phyloP scores from a whole-genome alignment of 2,329 filamentous ascomycete species.

The Epichloe brachyelytri region DNA sequence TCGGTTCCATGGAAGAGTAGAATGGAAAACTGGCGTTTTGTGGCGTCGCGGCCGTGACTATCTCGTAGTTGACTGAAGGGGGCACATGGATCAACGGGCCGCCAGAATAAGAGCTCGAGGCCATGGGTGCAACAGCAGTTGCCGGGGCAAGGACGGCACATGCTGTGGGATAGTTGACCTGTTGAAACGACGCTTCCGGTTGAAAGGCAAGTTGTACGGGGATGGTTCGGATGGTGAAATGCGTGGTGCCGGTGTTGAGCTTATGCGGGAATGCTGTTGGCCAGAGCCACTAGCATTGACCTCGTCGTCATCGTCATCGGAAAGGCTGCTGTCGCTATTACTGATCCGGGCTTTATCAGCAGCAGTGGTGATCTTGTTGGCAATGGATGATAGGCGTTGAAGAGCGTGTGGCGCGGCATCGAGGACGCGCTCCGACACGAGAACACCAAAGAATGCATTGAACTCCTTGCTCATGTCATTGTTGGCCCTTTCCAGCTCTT shows the following conservation, averaged over 20 bases:
- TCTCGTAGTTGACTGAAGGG: constrained; percentile 26
- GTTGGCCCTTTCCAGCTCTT: constrained; percentile 54
- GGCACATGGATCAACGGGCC: constrained; percentile 6
- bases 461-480: constrained; percentile 65
- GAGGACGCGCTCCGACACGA: constrained; percentile 43
- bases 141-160: background rate
- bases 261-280: background rate
- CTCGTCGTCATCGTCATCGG: constrained; percentile 1
- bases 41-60: constrained; percentile 36
- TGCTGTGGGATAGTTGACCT: background rate
- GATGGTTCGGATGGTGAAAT: background rate
- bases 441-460: constrained; percentile 50
- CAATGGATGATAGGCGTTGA: constrained; percentile 41
- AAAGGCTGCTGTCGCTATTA: constrained; percentile 5
- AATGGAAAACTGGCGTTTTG: constrained; percentile 43
- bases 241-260: background rate
- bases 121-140: background rate
- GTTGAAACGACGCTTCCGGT: background rate
- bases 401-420: constrained; percentile 43
- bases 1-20: constrained; percentile 14
- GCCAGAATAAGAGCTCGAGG: background rate
- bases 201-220: background rate
- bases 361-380: constrained; percentile 44
- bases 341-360: constrained; percentile 30
- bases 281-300: background rate